A percentile compares a stretch with the other conserved stretches of the same genome.
phyloP scores from a whole-genome alignment of 2,329 filamentous ascomycete species.

The Alternaria tenuissima region DNA sequence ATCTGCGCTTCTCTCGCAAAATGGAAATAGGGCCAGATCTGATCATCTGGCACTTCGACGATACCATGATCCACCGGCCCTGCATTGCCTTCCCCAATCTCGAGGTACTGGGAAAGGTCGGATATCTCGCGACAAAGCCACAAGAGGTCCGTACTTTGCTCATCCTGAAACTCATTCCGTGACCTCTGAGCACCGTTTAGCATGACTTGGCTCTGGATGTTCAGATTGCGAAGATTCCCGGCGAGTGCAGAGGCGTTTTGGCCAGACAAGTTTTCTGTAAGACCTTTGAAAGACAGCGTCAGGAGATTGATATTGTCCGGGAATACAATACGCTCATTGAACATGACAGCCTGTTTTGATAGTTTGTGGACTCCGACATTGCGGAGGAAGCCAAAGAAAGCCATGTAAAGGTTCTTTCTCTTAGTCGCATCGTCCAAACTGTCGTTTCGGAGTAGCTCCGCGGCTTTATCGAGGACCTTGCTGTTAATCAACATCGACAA shows the following conservation, averaged over 20 bases:
- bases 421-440: conserved; percentile 48
- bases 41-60: conserved; percentile 43
- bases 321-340: conserved; percentile 44
- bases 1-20: conserved; percentile 1
- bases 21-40: background rate
- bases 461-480: conserved; percentile 46
- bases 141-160: conserved; percentile 38
- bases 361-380: conserved; percentile 45
- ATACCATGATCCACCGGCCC: conserved; percentile 25
- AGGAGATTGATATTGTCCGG: conserved; percentile 46
- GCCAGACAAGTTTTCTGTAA: background rate
- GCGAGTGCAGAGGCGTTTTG: background rate
- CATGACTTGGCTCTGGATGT: conserved; percentile 17
- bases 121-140: conserved; percentile 42
- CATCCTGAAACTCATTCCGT: conserved; percentile 25
- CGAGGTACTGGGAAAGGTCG: conserved; percentile 32
- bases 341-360: conserved; percentile 35
- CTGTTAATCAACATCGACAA: conserved; percentile 44
- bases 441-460: conserved; percentile 52
- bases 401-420: conserved; percentile 46
- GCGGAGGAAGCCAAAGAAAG: conserved; percentile 51
- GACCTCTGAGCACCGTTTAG: conserved; percentile 16
- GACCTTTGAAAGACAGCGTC: conserved; percentile 33
- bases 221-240: background rate
- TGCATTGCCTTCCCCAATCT: background rate